A percentile compares a stretch with the other conserved stretches of the same genome.
Conservation (phyloP, 495 filamentous ascomycete species). For the Hyaloscypha bicolor region DNA sequence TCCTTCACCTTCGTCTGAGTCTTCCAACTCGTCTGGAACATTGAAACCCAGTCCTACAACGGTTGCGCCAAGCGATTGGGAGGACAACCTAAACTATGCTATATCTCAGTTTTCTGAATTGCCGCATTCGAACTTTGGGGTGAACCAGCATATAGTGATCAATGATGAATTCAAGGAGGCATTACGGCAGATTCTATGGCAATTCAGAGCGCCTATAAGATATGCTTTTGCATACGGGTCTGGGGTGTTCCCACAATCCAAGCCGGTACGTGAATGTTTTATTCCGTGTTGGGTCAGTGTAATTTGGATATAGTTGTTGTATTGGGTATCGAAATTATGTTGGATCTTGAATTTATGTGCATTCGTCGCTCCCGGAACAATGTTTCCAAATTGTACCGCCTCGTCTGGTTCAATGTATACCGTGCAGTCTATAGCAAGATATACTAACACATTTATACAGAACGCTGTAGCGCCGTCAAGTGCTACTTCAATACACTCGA, state of each 20-base stretch:
- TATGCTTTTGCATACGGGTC: constrained; percentile 98
- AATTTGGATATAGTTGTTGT: not conserved
- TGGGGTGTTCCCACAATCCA: constrained; percentile 87
- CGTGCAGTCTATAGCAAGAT: not conserved
- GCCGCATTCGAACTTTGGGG: constrained; percentile 84
- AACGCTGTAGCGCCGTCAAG: constrained; percentile 24
- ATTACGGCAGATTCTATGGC: constrained; percentile 84
- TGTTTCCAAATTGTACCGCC: not conserved
- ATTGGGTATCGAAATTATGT: not conserved
- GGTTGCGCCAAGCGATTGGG: constrained; percentile 56
- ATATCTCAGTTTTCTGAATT: constrained; percentile 85
- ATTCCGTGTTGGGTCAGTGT: not conserved
- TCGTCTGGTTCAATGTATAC: not conserved
- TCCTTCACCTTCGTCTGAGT: not conserved
- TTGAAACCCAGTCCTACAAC: constrained; percentile 3
- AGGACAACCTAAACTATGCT: constrained; percentile 73
- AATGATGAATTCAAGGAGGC: constrained; percentile 93
- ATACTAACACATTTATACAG: constrained; percentile 2
- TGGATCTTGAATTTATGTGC: not conserved
- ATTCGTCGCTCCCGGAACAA: too few species aligned
- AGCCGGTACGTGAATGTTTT: constrained; percentile 23
- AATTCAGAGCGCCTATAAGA: constrained; percentile 88
- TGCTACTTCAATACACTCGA: constrained; percentile 65
- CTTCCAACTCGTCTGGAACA: not conserved
- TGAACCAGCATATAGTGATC: constrained; percentile 93